Conservation (phyloP, 805 yeast genomes). For the Pichia heedii region DNA sequence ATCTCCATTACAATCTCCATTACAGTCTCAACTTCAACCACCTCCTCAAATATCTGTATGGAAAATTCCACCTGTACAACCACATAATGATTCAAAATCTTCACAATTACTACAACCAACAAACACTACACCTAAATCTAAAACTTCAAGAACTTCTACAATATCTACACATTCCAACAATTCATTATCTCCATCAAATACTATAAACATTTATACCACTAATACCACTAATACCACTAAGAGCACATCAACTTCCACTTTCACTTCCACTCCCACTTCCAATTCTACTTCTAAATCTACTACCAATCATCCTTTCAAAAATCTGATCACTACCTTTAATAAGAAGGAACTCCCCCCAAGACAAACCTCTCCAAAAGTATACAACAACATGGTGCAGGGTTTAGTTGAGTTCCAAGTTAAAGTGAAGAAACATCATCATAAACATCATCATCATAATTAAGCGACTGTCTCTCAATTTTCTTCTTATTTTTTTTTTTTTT, state of each 20-base stretch:
- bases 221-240: no score
- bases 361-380: conserved; percentile 22
- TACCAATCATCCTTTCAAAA: conserved; percentile 13
- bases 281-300: background rate
- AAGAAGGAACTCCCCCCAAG: conserved; percentile 17
- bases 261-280: background rate
- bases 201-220: no score
- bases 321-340: conserved; percentile 26
- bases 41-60: background rate
- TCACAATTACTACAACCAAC: no score
- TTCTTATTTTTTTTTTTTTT: background rate
- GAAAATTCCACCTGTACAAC: background rate
- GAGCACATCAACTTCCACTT: background rate
- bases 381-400: conserved; percentile 24
- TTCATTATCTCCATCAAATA: no score
- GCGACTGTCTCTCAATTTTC: no score
- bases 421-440: conserved; percentile 2
- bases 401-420: conserved; percentile 26
- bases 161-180: no score
- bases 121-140: no score
- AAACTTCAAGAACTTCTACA: no score
- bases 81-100: background rate
- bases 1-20: background rate
- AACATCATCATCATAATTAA: no score
- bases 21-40: background rate